phyloP scores from a whole-genome alignment of 805 yeast species.

The Nakazawaea pomicola region DNA sequence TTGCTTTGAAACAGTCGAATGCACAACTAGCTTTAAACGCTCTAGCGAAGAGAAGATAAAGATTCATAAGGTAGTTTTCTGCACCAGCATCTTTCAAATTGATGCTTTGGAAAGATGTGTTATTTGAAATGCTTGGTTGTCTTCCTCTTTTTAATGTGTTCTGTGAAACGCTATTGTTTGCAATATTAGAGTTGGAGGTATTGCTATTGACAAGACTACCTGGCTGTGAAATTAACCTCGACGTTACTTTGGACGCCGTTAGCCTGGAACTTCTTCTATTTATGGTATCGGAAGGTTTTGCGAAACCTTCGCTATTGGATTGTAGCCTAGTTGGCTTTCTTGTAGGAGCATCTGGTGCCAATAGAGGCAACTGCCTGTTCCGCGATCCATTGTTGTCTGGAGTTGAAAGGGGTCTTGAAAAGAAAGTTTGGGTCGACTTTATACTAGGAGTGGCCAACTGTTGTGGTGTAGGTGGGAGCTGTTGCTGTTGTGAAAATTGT shows the following conservation, averaged over 20 bases:
- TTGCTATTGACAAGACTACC: slow-evolving; percentile 10
- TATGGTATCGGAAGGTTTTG: slow-evolving; percentile 12
- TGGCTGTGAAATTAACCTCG: slow-evolving; percentile 40
- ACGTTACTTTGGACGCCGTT: slow-evolving; percentile 40
- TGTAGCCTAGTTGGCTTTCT: slow-evolving; percentile 27
- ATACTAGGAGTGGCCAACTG: slow-evolving; percentile 18
- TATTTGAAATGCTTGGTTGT: slow-evolving; percentile 9
- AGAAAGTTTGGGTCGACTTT: slow-evolving; percentile 17
- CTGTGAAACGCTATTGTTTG: background rate
- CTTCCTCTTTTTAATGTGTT: slow-evolving; percentile 14
- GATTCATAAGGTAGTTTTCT: slow-evolving; percentile 38
- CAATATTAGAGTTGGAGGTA: background rate
- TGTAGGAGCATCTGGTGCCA: slow-evolving; percentile 29
- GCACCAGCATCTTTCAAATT: slow-evolving; percentile 8
- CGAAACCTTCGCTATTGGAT: slow-evolving; percentile 8
- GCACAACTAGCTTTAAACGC: slow-evolving; percentile 54
- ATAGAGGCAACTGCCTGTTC: slow-evolving; percentile 29
- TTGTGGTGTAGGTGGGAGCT: slow-evolving; percentile 11
- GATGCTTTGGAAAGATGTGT: slow-evolving; percentile 9
- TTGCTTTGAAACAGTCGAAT: slow-evolving; percentile 78
- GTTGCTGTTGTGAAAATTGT: slow-evolving; percentile 7
- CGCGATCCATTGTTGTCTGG: slow-evolving; percentile 28
- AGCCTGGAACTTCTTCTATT: slow-evolving; percentile 19
- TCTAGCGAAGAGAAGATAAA: slow-evolving; percentile 53
- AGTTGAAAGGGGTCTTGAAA: slow-evolving; percentile 12